Conservation (phyloP, 352 stramenopile species). For the Globisporangium emineosum region DNA sequence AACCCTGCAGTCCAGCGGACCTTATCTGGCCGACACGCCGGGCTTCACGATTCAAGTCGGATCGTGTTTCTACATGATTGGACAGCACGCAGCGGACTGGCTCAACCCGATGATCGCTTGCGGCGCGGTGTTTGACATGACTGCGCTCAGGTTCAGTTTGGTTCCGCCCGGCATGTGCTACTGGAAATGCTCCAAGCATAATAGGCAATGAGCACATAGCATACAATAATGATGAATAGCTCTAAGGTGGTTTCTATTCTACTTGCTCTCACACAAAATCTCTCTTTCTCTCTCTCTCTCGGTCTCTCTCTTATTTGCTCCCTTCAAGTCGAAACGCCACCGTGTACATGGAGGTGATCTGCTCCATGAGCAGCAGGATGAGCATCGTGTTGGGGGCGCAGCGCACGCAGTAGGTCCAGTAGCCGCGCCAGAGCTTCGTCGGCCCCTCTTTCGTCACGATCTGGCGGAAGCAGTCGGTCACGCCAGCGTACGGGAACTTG, state of each 20-base stretch:
- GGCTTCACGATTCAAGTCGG: background rate
- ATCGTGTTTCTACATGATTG: constrained; percentile 3
- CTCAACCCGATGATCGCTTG: constrained; percentile 11
- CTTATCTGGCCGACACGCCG: background rate
- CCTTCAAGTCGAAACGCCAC: background rate
- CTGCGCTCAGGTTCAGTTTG: background rate
- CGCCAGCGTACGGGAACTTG: constrained; percentile 92
- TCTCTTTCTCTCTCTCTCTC: background rate
- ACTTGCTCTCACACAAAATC: too few relatives aligned
- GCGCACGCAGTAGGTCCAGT: constrained; percentile 97
- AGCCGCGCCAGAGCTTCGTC: constrained; percentile 95
- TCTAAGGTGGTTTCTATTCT: background rate
- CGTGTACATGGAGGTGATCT: constrained; percentile 89
- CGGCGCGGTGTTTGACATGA: constrained; percentile 3
- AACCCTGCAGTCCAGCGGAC: constrained; percentile 1
- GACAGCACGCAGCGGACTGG: constrained; percentile 1
- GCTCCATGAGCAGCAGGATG: constrained; percentile 97
- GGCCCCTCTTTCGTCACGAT: constrained; percentile 94
- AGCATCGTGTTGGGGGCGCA: constrained; percentile 99
- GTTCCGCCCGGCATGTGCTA: too few relatives aligned
- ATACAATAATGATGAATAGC: too few relatives aligned
- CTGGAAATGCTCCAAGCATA: too few relatives aligned
- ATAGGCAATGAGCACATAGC: too few relatives aligned
- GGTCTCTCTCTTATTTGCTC: background rate
- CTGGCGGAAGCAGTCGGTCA: constrained; percentile 93